A percentile compares a stretch with the other conserved stretches of the same genome.
Evolutionary conservation across 495 filamentous ascomycete genomes (phyloP).

Genomic region (Annulohypoxylon bovei): DNA sequence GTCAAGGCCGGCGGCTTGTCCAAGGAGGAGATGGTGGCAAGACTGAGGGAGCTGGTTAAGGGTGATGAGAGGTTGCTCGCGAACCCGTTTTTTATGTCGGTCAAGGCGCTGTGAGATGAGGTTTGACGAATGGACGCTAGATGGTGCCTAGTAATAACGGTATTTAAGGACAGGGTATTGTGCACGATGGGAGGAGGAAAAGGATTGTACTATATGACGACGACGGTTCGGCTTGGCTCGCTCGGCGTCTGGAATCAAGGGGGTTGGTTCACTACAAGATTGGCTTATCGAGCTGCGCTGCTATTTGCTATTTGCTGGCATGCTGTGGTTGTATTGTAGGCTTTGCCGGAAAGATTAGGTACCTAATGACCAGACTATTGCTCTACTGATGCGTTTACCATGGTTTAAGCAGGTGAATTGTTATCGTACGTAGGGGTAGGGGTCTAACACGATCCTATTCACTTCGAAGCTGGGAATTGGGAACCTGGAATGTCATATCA

Average conservation of each 20-base stretch:
- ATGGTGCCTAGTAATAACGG: not conserved
- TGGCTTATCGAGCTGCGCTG: conserved; percentile 12
- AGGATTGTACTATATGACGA: conserved; percentile 29
- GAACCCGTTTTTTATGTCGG: conserved; percentile 91
- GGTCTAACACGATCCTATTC: not conserved
- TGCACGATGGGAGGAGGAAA: not conserved
- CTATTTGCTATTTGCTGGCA: conserved; percentile 19
- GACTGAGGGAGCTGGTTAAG: conserved; percentile 81
- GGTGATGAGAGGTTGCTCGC: conserved; percentile 73
- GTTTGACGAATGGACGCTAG: not conserved
- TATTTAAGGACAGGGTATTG: not conserved
- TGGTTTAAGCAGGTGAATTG: not conserved
- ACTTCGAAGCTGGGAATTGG: not conserved
- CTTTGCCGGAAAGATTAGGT: not conserved
- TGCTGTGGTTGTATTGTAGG: not conserved
- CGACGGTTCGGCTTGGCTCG: conserved; percentile 25
- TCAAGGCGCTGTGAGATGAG: conserved; percentile 73
- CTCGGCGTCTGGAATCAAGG: conserved; percentile 24
- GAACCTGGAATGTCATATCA: not conserved
- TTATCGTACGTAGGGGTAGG: too few species aligned
- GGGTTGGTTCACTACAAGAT: conserved; percentile 17
- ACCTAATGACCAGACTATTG: conserved; percentile 7
- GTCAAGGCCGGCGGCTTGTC: conserved; percentile 73
- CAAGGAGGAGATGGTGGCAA: conserved; percentile 78
- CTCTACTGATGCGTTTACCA: not conserved